Conservation (phyloP, 768 basidiomycete genomes). For the Lactarius vividus region DNA sequence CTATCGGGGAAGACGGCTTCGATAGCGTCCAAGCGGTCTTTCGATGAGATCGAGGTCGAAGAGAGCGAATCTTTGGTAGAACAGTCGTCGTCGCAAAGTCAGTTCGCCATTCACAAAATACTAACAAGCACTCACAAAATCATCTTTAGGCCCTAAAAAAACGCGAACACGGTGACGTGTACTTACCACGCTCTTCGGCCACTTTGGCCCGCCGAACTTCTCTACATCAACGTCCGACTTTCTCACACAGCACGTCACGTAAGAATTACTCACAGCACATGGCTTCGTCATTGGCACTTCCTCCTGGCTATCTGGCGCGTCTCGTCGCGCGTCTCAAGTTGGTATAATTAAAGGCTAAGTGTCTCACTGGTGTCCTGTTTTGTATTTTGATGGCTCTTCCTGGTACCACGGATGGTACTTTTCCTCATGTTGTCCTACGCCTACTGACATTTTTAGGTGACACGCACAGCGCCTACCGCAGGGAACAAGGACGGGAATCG, state of each 20-base stretch:
- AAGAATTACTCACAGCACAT: conserved; percentile 3
- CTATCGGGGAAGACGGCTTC: conserved; percentile 17
- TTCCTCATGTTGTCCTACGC: conserved; percentile 6
- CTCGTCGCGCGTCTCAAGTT: not conserved
- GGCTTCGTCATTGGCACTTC: not conserved
- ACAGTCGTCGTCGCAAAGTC: conserved; percentile 17
- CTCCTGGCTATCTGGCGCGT: not conserved
- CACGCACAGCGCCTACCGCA: not conserved
- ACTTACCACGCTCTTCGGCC: not conserved
- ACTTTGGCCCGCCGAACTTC: not conserved
- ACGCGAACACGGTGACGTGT: conserved; percentile 18
- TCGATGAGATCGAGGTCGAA: conserved; percentile 16
- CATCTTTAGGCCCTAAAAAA: conserved; percentile 16
- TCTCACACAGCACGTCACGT: conserved; percentile 1
- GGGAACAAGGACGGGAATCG: not conserved
- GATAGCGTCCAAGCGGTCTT: conserved; percentile 20
- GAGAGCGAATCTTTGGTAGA: conserved; percentile 2
- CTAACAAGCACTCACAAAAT: not conserved
- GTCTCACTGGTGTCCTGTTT: conserved; percentile 11
- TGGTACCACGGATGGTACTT: conserved; percentile 14
- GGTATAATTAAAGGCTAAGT: conserved; percentile 24
- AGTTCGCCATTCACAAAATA: not conserved
- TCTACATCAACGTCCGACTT: not conserved
- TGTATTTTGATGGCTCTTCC: conserved; percentile 2
- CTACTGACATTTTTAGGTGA: conserved; percentile 22